These are phyloP conservation scores for Nicotiana noctiflora DNA, from an alignment of 257 asterid genomes.

Conservation along the genomic window DNA sequence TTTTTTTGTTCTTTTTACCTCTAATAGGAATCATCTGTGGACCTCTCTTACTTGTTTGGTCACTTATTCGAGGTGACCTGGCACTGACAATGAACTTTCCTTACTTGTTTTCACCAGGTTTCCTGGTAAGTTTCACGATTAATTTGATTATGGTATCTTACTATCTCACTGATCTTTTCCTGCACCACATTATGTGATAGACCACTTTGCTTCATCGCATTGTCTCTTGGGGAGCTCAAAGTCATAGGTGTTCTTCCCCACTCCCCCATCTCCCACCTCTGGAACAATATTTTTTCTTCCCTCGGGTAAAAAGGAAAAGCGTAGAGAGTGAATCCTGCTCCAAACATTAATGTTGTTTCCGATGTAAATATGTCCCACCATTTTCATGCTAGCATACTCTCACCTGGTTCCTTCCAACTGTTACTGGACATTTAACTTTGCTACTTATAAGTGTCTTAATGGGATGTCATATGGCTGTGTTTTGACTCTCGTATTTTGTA, in stretches of 20 bases:
- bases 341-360: background rate
- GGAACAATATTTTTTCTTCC: background rate
- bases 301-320: background rate
- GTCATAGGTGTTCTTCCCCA: background rate
- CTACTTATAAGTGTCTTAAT: background rate
- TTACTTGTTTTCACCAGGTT: conserved; percentile 64
- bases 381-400: background rate
- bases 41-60: conserved; percentile 62
- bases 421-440: background rate
- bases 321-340: background rate
- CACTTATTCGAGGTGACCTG: conserved; percentile 75
- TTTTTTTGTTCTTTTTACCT: background rate
- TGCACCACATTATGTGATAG: background rate
- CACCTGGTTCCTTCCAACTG: background rate
- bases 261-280: background rate
- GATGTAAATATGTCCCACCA: background rate
- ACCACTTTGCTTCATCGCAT: background rate
- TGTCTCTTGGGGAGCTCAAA: background rate
- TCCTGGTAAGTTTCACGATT: conserved; percentile 52
- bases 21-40: conserved; percentile 58
- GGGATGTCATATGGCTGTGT: conserved; percentile 7
- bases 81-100: conserved; percentile 68
- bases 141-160: background rate
- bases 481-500: conserved; percentile 6
- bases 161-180: background rate